A percentile compares a stretch with the other conserved stretches of the same genome.
Evolutionary conservation across 768 basidiomycete species (phyloP).

Genomic region (Leccinum olivaceopallidum): DNA sequence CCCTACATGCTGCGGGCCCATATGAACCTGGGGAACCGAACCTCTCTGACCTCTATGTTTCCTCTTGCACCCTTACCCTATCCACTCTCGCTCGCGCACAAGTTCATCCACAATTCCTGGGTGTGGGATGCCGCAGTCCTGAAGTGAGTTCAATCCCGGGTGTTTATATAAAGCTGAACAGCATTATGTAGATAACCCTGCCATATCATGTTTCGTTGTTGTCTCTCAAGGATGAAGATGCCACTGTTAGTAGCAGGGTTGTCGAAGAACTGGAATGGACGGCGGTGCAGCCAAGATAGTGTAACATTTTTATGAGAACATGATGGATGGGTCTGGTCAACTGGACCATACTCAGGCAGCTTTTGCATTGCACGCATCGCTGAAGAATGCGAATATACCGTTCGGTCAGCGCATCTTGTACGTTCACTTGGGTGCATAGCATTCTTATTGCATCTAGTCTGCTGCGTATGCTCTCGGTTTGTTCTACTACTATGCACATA

Average conservation of each 20-base stretch:
- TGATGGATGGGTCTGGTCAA: background rate
- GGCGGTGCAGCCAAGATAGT: background rate
- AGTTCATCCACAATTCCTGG: background rate
- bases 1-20: background rate
- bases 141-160: background rate
- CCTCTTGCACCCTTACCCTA: background rate
- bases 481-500: background rate
- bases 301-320: background rate
- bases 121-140: background rate
- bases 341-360: background rate
- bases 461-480: background rate
- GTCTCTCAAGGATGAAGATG: background rate
- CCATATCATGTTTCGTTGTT: background rate
- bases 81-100: background rate
- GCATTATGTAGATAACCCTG: conserved; percentile 5
- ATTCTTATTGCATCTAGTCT: background rate
- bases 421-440: background rate
- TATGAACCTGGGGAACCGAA: background rate
- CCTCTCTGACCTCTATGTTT: background rate
- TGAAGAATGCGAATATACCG: background rate
- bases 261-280: background rate
- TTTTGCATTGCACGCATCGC: background rate
- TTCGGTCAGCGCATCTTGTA: background rate
- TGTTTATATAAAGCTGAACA: background rate
- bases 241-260: background rate